Percentiles rank a stretch among this genome's conserved stretches.
Conservation (phyloP, 2,329 filamentous ascomycete species). For the Ophiostoma montium region DNA sequence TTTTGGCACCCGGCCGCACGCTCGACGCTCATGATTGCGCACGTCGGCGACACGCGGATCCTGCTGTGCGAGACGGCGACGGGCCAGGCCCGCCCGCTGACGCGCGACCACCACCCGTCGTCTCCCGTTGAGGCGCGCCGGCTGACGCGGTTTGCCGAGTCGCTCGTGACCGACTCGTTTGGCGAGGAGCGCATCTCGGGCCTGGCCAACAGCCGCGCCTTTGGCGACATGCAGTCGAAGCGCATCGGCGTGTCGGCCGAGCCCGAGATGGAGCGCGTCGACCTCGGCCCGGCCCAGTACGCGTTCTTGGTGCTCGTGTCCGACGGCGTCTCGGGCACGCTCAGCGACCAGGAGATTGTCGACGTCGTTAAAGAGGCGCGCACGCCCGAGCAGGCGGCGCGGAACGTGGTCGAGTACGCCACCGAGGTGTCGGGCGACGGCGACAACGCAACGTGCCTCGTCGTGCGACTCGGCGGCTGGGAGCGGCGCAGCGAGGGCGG, state of each 20-base stretch:
- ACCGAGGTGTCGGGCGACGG: slow-evolving; percentile 62
- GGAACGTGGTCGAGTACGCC: slow-evolving; percentile 69
- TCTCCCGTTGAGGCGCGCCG: slow-evolving; percentile 70
- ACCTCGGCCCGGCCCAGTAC: slow-evolving; percentile 72
- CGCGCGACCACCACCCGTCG: slow-evolving; percentile 86
- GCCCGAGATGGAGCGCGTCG: slow-evolving; percentile 69
- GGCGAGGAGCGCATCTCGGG: slow-evolving; percentile 92
- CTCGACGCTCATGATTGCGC: slow-evolving; percentile 71
- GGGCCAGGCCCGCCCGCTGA: slow-evolving; percentile 66
- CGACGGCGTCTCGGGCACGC: slow-evolving; percentile 75
- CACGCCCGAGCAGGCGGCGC: slow-evolving; percentile 76
- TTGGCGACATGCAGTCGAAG: slow-evolving; percentile 86
- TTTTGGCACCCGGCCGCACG: slow-evolving; percentile 90
- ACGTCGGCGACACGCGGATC: slow-evolving; percentile 87
- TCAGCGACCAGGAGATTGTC: slow-evolving; percentile 89
- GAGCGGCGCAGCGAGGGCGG: slow-evolving; percentile 70
- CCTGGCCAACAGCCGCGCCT: slow-evolving; percentile 83
- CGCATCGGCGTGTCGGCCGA: slow-evolving; percentile 89
- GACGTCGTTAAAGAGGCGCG: slow-evolving; percentile 88
- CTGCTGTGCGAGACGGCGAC: slow-evolving; percentile 78
- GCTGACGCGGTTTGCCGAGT: slow-evolving; percentile 61
- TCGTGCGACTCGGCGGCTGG: slow-evolving; percentile 55
- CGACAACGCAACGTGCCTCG: slow-evolving; percentile 56
- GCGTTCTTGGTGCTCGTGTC: slow-evolving; percentile 78
- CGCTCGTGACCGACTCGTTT: slow-evolving; percentile 87